phyloP scores from a whole-genome alignment of 345 rosid genomes.

The Euphorbia peplus region DNA sequence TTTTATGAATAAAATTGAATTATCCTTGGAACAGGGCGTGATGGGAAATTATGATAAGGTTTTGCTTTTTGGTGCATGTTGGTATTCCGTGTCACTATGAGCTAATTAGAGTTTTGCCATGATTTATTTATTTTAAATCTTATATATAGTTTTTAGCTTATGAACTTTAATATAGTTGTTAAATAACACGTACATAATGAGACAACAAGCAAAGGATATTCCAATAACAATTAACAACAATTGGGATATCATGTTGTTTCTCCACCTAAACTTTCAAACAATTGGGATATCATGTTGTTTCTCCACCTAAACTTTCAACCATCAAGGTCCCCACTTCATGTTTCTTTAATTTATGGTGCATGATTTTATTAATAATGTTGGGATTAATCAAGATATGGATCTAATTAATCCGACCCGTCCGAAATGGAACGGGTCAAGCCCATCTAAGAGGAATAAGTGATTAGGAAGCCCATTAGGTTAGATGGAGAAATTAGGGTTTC shows the following conservation, averaged over 20 bases:
- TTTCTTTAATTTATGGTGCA: background rate
- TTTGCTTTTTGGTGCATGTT: background rate
- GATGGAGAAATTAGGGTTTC: no score
- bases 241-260: constrained; percentile 5
- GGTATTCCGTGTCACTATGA: background rate
- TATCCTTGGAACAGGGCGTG: background rate
- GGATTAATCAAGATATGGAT: no score
- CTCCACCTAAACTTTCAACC: background rate
- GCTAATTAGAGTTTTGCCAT: background rate
- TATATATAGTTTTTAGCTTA: background rate
- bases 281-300: constrained; percentile 8
- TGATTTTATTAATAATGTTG: no score
- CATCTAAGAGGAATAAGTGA: no score
- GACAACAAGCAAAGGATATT: background rate
- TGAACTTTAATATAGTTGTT: background rate
- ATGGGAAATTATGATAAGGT: background rate
- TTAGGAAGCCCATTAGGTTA: no score
- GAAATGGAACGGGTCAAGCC: no score
- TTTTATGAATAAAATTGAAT: background rate
- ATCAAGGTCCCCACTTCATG: background rate
- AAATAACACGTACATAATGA: background rate
- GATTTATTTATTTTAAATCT: background rate
- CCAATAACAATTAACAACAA: background rate
- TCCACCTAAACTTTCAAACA: background rate
- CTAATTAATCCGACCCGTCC: no score